These are phyloP conservation scores for Termitomyces sp. DNA, from an alignment of 768 basidiomycete genomes.

Conservation along the genomic window DNA sequence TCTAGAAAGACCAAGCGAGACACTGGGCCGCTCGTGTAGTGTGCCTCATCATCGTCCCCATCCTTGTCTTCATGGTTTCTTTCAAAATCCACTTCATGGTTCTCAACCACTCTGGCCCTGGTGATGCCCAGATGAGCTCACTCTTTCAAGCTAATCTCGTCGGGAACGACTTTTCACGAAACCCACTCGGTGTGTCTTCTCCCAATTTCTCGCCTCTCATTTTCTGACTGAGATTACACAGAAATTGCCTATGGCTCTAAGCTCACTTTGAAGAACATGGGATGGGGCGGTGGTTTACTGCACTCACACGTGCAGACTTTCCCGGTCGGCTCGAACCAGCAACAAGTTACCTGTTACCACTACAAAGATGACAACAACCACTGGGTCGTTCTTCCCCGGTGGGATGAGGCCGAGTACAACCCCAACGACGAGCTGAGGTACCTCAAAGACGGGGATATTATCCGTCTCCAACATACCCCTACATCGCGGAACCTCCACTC, in stretches of 20 bases:
- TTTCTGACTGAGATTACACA: slow-evolving; percentile 20
- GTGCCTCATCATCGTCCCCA: slow-evolving; percentile 86
- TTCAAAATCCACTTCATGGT: slow-evolving; percentile 98
- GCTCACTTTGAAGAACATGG: slow-evolving; percentile 94
- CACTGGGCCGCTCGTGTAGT: slow-evolving; percentile 89
- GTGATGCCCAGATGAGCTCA: slow-evolving; percentile 98
- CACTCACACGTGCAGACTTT: slow-evolving; percentile 97
- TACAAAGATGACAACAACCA: slow-evolving; percentile 99
- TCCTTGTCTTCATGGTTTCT: slow-evolving; percentile 87
- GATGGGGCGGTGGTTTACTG: slow-evolving; percentile 93
- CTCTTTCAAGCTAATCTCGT: slow-evolving; percentile 95
- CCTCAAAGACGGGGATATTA: slow-evolving; percentile 69
- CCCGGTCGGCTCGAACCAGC: slow-evolving; percentile 88
- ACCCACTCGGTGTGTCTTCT: slow-evolving; percentile 69
- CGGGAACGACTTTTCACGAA: slow-evolving; percentile 90
- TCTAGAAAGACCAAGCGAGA: slow-evolving; percentile 76
- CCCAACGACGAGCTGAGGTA: slow-evolving; percentile 65
- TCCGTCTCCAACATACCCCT: slow-evolving; percentile 78
- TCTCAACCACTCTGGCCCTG: slow-evolving; percentile 91
- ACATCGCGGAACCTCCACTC: slow-evolving; percentile 94
- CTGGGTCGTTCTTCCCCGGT: slow-evolving; percentile 76
- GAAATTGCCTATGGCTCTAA: slow-evolving; percentile 91
- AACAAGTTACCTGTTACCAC: slow-evolving; percentile 98
- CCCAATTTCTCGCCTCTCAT: not conserved
- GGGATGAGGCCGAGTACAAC: slow-evolving; percentile 71